Conservation (phyloP, 305 asterid genomes). For the Salvia sclarea region DNA sequence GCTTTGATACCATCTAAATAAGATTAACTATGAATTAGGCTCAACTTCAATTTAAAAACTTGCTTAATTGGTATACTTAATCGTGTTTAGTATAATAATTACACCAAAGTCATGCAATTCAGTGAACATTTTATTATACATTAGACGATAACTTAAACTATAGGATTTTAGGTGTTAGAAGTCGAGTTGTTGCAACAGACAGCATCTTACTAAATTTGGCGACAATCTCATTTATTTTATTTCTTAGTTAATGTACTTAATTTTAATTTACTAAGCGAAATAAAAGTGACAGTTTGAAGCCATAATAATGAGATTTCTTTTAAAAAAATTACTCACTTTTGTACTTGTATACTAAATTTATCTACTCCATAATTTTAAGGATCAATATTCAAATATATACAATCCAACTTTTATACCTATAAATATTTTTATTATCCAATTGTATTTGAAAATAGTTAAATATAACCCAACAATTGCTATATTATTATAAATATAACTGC, state of each 20-base stretch:
- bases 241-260: neutral
- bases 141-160: conserved; percentile 14
- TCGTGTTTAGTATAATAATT: too few species aligned
- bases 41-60: neutral
- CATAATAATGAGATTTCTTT: too few species aligned
- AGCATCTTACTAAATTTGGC: conserved; percentile 14
- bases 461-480: too few species aligned
- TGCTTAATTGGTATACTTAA: neutral
- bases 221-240: neutral
- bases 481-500: too few species aligned
- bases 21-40: neutral
- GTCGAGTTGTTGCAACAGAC: conserved; percentile 36
- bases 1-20: neutral
- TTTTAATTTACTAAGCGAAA: neutral
- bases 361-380: too few species aligned
- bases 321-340: too few species aligned
- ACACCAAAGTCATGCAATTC: neutral
- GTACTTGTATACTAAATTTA: too few species aligned
- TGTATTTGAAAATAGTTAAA: too few species aligned
- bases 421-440: too few species aligned
- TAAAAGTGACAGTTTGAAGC: conserved; percentile 19
- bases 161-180: conserved; percentile 1
- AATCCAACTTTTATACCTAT: too few species aligned
- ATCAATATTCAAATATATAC: too few species aligned
- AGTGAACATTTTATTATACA: neutral